A percentile compares a stretch with the other conserved stretches of the same genome.
phyloP scores from a whole-genome alignment of 768 basidiomycete species.

The Macrolepiota fuliginosa region DNA sequence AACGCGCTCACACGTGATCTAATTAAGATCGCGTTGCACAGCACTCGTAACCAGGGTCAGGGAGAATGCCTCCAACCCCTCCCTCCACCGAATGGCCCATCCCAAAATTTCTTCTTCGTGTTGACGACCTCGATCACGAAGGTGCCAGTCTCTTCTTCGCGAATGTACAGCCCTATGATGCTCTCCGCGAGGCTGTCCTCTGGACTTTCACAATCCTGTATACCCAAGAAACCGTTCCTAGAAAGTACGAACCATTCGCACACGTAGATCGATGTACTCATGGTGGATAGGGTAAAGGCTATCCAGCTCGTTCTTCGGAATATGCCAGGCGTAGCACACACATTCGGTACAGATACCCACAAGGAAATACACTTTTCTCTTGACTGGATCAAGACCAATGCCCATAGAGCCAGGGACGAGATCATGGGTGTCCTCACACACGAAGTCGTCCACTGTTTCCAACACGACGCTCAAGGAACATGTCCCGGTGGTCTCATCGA shows the following conservation, averaged over 20 bases:
- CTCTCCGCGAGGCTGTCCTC: constrained; percentile 42
- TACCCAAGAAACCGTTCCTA: constrained; percentile 34
- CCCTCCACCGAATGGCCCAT: constrained; percentile 42
- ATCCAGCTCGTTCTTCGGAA: constrained; percentile 59
- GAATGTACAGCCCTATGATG: constrained; percentile 40
- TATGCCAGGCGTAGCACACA: constrained; percentile 73
- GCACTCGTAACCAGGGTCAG: neutral
- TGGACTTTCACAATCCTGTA: constrained; percentile 49
- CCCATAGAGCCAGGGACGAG: constrained; percentile 49
- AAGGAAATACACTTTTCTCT: constrained; percentile 79
- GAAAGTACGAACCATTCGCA: constrained; percentile 25
- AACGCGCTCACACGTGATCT: neutral
- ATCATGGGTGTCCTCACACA: constrained; percentile 70
- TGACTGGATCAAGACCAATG: constrained; percentile 51
- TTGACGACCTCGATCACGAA: constrained; percentile 59
- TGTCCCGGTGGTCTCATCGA: constrained; percentile 75
- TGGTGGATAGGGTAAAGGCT: constrained; percentile 41
- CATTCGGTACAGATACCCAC: constrained; percentile 47
- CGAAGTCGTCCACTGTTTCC: constrained; percentile 80
- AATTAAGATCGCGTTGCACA: neutral
- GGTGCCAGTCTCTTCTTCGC: constrained; percentile 57
- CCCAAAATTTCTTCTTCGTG: constrained; percentile 51
- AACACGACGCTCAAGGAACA: constrained; percentile 58
- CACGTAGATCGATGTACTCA: constrained; percentile 3
- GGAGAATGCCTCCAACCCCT: constrained; percentile 23